Percentiles rank a stretch among this genome's conserved stretches.
phyloP scores from a whole-genome alignment of 768 basidiomycete species.

The Strobilomyces echinocephalus region DNA sequence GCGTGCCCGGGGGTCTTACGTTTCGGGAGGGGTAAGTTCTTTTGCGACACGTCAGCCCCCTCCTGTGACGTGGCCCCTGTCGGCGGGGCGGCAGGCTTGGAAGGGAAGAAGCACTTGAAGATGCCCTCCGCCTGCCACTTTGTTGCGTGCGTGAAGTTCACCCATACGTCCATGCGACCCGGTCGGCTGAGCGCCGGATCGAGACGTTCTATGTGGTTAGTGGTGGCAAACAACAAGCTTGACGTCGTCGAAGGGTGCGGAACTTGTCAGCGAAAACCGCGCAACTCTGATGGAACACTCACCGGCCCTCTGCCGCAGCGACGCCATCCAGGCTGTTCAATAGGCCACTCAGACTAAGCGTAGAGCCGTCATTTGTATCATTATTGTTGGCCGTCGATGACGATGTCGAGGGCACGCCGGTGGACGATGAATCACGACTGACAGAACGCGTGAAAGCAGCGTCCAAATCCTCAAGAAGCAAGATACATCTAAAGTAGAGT shows the following conservation, averaged over 20 bases:
- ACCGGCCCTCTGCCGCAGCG: slow-evolving; percentile 83
- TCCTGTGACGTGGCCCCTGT: slow-evolving; percentile 13
- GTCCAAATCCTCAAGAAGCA: slow-evolving; percentile 91
- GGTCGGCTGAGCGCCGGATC: slow-evolving; percentile 86
- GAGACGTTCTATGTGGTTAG: slow-evolving; percentile 90
- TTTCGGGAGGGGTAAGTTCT: slow-evolving; percentile 64
- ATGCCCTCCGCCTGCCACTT: slow-evolving; percentile 93
- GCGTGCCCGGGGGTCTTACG: slow-evolving; percentile 54
- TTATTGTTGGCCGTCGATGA: slow-evolving; percentile 38
- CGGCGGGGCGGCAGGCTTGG: slow-evolving; percentile 29
- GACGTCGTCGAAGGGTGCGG: slow-evolving; percentile 14
- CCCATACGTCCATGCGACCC: slow-evolving; percentile 90
- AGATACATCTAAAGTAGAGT: slow-evolving; percentile 60
- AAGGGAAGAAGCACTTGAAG: slow-evolving; percentile 93
- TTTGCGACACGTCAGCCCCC: slow-evolving; percentile 49
- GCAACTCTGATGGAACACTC: slow-evolving; percentile 28
- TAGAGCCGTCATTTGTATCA: slow-evolving; percentile 69
- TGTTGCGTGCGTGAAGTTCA: slow-evolving; percentile 86
- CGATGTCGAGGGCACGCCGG: slow-evolving; percentile 59
- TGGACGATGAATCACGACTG: slow-evolving; percentile 75
- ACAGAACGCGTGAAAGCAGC: slow-evolving; percentile 87
- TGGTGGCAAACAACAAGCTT: slow-evolving; percentile 84
- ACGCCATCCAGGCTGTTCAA: slow-evolving; percentile 85
- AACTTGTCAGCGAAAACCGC: slow-evolving; percentile 14
- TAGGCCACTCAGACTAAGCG: slow-evolving; percentile 78